These are phyloP conservation scores for Kodamaea kaohsiungensis DNA, from an alignment of 805 yeast species.

Conservation along the genomic window DNA sequence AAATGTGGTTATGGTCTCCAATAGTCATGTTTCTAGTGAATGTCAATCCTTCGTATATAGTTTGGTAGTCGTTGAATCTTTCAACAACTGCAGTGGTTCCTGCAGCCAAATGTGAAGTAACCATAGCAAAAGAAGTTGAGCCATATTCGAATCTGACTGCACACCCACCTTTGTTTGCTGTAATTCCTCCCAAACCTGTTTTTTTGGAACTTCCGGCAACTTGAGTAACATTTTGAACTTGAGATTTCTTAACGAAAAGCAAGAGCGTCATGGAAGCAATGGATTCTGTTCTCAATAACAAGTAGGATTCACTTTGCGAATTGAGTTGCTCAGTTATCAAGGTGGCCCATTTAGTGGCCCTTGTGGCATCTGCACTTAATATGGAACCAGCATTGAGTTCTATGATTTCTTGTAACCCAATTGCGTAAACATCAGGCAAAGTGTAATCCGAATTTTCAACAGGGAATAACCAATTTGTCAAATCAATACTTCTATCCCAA, in stretches of 20 bases:
- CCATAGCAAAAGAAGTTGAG: constrained; percentile 56
- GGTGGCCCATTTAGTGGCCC: constrained; percentile 77
- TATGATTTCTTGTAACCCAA: constrained; percentile 93
- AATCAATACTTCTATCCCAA: constrained; percentile 50
- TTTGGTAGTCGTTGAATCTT: constrained; percentile 79
- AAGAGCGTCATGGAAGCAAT: constrained; percentile 69
- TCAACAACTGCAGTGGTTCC: constrained; percentile 82
- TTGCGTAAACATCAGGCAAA: constrained; percentile 78
- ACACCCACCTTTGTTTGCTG: constrained; percentile 97
- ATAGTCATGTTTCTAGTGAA: constrained; percentile 75
- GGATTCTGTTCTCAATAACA: constrained; percentile 72
- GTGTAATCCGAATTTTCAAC: constrained; percentile 37
- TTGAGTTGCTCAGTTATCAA: constrained; percentile 65
- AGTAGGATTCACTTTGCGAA: constrained; percentile 43
- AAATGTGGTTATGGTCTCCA: constrained; percentile 76
- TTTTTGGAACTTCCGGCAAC: constrained; percentile 95
- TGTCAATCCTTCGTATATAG: constrained; percentile 71
- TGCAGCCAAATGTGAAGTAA: constrained; percentile 93
- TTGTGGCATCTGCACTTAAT: constrained; percentile 78
- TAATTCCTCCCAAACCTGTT: constrained; percentile 95
- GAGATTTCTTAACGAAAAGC: constrained; percentile 58
- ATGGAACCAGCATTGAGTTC: constrained; percentile 92
- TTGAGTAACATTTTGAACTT: constrained; percentile 58
- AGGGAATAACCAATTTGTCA: constrained; percentile 84
- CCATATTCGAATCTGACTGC: constrained; percentile 80